Evolutionary conservation across 352 stramenopile species (phyloP).

Genomic region (Pythium volutum): DNA sequence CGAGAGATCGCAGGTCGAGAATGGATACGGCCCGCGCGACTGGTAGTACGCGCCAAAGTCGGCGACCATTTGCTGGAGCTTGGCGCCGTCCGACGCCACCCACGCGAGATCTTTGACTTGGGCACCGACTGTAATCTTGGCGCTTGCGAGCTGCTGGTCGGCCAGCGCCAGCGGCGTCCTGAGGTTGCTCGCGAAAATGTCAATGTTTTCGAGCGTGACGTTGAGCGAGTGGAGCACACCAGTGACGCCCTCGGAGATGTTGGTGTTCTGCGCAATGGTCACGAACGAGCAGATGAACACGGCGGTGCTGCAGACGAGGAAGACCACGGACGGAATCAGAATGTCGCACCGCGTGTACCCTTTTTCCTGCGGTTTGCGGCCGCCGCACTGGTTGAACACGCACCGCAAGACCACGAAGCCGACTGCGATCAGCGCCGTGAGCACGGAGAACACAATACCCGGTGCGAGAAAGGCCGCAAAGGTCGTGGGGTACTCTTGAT

Average conservation of each 20-base stretch:
- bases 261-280: conserved; percentile 73
- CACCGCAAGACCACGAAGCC: conserved; percentile 69
- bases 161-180: conserved; percentile 44
- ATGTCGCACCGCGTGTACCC: conserved; percentile 81
- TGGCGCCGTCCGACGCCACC: conserved; percentile 47
- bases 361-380: conserved; percentile 67
- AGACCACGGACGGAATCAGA: conserved; percentile 57
- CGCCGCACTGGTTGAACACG: conserved; percentile 78
- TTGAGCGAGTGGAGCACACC: conserved; percentile 66
- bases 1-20: conserved; percentile 38
- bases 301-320: conserved; percentile 59
- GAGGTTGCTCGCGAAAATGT: conserved; percentile 70
- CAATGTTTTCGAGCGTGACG: conserved; percentile 68
- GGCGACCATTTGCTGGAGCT: conserved; percentile 51
- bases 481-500: conserved; percentile 58
- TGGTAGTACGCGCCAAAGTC: conserved; percentile 58
- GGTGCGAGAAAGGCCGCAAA: conserved; percentile 67
- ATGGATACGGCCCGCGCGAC: conserved; percentile 52
- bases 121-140: conserved; percentile 37
- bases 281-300: conserved; percentile 82
- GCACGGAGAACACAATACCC: conserved; percentile 68
- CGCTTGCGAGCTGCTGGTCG: conserved; percentile 37
- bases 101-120: conserved; percentile 47
- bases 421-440: conserved; percentile 53
- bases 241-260: conserved; percentile 66